Evolutionary conservation across 2,329 filamentous ascomycete genomes (phyloP), one percentile per base, ranked within the genome.

Genomic region (Diaporthe humulicola): DNA sequence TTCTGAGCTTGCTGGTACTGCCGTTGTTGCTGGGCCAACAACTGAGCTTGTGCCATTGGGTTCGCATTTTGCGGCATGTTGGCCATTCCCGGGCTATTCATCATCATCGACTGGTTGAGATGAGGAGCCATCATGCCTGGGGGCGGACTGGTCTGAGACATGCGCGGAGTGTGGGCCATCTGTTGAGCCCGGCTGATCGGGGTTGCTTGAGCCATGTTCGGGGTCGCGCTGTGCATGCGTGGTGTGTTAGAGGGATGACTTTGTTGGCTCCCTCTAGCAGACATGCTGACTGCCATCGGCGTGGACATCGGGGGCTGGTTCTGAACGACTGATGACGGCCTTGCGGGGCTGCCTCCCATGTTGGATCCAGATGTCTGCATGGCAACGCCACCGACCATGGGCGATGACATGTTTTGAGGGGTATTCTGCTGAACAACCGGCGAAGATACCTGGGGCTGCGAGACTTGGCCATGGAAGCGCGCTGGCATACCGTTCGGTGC

Each of bases 351-450:
- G 70, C 87, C 90, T 28, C 91, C 92, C 87, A 94, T 92, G 78
- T 88, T 92, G 1, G 93, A 93, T 66, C 89, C 90, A 38, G 90
- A 91, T 48, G 88, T 87, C 76, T 92, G 90, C 91, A 93, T 93
- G 0, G 90, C 85, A 36, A 89, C 89, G 48, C 88, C 88, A 57
- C 87, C 87, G n/a, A 91, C 88, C 87, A 90, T 92, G 12, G 91
- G 92, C 1, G 91, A 93, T 7, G 91, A 93, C 84, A 90, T 89
- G 73, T 89, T 90, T 73, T 91, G 90, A 17, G 91, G 91, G 1
- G 91, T 93, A 30, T 89, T 90, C 78, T 93, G 91, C 19, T 90
- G 87, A 30, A 89, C 83, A 74, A 91, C 86, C 0, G 94, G 94
- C n/a, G 94, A 95, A 12, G 92, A 92, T 1, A 91, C 91, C 5